Base-by-base conservation (phyloP, 371 early-diverging fungal species). In the Rhizopus sp. region DNA sequence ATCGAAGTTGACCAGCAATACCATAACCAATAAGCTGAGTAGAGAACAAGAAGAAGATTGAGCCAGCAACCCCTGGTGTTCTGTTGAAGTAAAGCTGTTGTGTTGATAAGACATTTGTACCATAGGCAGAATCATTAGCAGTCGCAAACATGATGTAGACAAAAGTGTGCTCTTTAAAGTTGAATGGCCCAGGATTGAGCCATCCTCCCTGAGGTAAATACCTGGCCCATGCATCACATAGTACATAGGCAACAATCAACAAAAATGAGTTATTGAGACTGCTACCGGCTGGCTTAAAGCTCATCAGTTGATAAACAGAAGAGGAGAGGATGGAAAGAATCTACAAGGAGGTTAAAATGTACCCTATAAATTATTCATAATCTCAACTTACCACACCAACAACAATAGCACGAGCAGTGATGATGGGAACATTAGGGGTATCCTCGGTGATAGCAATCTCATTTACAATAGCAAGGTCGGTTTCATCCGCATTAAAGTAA, bases 1-100 rank as follows among this genome's bases (percentile, higher is more conserved):
- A 71, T 23, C 93, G 86, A 23, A 84, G 74, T 16, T 92, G 72
- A 17, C 95, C 97, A 8, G 87, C 79, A 62, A 94, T 82, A 40
- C 94, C 93, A 65, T 87, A 91, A 39, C 95, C 94, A 50, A 92
- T 73, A 59, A 89, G 62, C 63, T 92, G 90, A 10, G 91, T 87
- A 3, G 82, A 77, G 47, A 84, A 59, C 35, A 87, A 60, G n/a
- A 87, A 57, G 44, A 83, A 57, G 13, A 87, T 71, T 0, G 76
- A 66, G 2, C 81, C 81, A 7, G 75, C 52, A 5, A 70, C 65
- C 8, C 68, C 59, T 31, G 83, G 73, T 15, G 78, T 50, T 54
- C 78, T 39, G 45, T 65, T 42, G 63, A 72, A 87, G 52, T 68
- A 87, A 40, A 81, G 70, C 15, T 69, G 54, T 68, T 83, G 84